A percentile compares a stretch with the other conserved stretches of the same genome.
Conservation (phyloP, 1,284 basidiomycete species). For the Ustilago loliicola region DNA sequence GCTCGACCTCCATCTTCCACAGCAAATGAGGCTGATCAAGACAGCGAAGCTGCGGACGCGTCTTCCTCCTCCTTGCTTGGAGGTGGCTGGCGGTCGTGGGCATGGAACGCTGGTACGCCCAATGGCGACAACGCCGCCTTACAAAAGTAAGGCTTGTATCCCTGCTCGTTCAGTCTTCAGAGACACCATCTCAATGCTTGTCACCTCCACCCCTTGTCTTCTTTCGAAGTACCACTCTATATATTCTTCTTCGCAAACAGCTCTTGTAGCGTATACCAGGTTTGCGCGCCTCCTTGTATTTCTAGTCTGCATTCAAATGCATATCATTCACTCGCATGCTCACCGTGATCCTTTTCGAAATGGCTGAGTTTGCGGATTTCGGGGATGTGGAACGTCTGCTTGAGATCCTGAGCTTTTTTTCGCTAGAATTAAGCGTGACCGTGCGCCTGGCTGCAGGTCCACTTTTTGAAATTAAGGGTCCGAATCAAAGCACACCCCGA, state of each 20-base stretch:
- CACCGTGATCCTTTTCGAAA: not conserved
- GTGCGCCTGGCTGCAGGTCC: not conserved
- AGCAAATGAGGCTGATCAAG: not conserved
- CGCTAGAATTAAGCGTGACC: not conserved
- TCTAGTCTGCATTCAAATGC: conserved; percentile 16
- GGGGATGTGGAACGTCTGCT: not conserved
- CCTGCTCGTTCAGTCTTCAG: not conserved
- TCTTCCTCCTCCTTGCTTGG: conserved; percentile 19
- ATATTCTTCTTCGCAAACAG: conserved; percentile 7
- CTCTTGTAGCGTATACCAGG: conserved; percentile 32
- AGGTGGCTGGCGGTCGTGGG: conserved; percentile 42
- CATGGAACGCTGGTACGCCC: conserved; percentile 25
- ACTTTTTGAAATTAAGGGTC: not conserved
- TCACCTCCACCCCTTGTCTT: not conserved
- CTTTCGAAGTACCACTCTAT: not conserved
- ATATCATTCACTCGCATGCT: not conserved
- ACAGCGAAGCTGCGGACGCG: not conserved
- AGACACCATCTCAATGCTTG: not conserved
- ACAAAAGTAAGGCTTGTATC: conserved; percentile 12
- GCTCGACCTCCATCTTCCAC: conserved; percentile 2
- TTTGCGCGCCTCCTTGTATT: conserved; percentile 26
- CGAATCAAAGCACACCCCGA: not conserved
- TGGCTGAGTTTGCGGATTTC: conserved; percentile 2
- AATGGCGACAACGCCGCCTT: conserved; percentile 7
- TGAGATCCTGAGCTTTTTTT: not conserved